These are phyloP conservation scores for Aspergillus fumigatus DNA, from an alignment of 2,329 filamentous ascomycete genomes.

Conservation along the genomic window DNA sequence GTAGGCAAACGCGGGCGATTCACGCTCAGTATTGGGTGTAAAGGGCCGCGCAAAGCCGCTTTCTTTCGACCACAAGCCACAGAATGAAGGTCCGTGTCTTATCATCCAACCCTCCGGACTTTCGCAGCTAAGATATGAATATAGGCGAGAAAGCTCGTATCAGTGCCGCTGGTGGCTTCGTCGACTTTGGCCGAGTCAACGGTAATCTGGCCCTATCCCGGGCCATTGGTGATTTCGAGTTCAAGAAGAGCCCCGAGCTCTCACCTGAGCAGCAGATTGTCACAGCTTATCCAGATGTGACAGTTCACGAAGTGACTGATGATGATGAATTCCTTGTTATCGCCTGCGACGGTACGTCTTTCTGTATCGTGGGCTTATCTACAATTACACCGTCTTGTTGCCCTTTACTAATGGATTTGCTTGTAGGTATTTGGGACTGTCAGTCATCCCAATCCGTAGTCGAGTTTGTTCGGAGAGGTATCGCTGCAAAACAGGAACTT, in stretches of 20 bases:
- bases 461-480: conserved; percentile 93
- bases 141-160: conserved; percentile 93
- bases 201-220: conserved; percentile 94
- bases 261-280: conserved; percentile 98
- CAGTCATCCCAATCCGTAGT: conserved; percentile 96
- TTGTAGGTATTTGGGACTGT: conserved; percentile 95
- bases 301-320: conserved; percentile 80
- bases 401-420: conserved; percentile 1
- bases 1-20: conserved; percentile 95
- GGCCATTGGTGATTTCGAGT: conserved; percentile 98
- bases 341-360: conserved; percentile 76
- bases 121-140: conserved; percentile 10
- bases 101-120: background rate
- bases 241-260: conserved; percentile 97
- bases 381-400: background rate
- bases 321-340: conserved; percentile 95
- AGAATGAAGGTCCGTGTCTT: conserved; percentile 73
- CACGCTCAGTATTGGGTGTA: conserved; percentile 87
- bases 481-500: conserved; percentile 92
- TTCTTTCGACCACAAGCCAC: conserved; percentile 98
- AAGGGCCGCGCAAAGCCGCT: conserved; percentile 96
- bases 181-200: conserved; percentile 97
- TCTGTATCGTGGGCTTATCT: background rate
- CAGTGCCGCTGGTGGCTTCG: conserved; percentile 90
- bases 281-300: conserved; percentile 92